These are phyloP conservation scores for Suhomyces maxii DNA, from an alignment of 1,139 yeast species.

Conservation along the genomic window DNA sequence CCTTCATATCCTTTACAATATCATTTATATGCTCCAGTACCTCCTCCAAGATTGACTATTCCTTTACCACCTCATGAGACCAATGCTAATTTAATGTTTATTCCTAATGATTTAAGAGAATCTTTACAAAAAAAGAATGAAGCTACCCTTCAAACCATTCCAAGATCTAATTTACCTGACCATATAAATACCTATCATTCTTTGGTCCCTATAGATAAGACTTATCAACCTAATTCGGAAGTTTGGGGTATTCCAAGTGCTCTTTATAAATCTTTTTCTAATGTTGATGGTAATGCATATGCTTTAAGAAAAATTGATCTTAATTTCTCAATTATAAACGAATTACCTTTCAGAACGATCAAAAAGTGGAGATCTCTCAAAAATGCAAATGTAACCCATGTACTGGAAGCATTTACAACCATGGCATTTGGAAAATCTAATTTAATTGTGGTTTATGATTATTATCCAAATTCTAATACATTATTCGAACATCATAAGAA, in stretches of 20 bases:
- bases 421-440: conserved; percentile 76
- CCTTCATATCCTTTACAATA: conserved; percentile 68
- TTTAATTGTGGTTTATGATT: conserved; percentile 53
- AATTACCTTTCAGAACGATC: conserved; percentile 43
- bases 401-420: conserved; percentile 84
- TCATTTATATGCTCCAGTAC: conserved; percentile 86
- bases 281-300: conserved; percentile 75
- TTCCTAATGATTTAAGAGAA: conserved; percentile 73
- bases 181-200: conserved; percentile 83
- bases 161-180: conserved; percentile 65
- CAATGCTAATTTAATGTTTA: conserved; percentile 65
- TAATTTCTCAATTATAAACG: conserved; percentile 50
- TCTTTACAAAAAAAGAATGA: conserved; percentile 72
- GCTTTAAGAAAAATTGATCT: conserved; percentile 69
- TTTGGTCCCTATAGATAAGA: conserved; percentile 76
- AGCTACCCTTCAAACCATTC: conserved; percentile 71
- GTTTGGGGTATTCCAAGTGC: conserved; percentile 64
- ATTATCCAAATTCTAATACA: conserved; percentile 63
- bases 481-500: conserved; percentile 46
- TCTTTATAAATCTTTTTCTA: conserved; percentile 78
- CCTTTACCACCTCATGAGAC: conserved; percentile 71
- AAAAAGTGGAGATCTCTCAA: conserved; percentile 52
- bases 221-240: conserved; percentile 51
- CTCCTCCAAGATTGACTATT: conserved; percentile 69
- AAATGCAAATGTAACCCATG: conserved; percentile 62